These are phyloP conservation scores for Calonectria fujianensis DNA, from an alignment of 2,329 filamentous ascomycete genomes.

Conservation along the genomic window DNA sequence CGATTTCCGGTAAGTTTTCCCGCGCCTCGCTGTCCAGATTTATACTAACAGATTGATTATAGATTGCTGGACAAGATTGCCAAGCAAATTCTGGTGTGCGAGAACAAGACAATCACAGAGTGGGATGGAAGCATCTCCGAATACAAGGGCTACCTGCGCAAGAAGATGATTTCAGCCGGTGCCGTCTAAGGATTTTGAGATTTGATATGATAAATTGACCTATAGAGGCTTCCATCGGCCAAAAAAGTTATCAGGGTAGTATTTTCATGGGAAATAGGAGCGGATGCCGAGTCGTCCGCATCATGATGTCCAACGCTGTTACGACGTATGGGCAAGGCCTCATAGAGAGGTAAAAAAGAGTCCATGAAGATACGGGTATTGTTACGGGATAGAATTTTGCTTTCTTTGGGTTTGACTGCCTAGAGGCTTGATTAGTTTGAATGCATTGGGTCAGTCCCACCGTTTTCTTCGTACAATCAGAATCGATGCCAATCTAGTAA, in stretches of 20 bases:
- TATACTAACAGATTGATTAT: conserved; percentile 43
- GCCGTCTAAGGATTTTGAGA: conserved; percentile 79
- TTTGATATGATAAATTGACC: conserved; percentile 53
- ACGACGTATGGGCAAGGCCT: conserved; percentile 56
- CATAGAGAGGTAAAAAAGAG: conserved; percentile 54
- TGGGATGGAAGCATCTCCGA: conserved; percentile 94
- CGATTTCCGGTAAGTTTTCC: conserved; percentile 90
- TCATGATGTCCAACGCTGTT: conserved; percentile 56
- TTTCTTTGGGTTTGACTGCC: conserved; percentile 51
- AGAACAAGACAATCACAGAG: conserved; percentile 93
- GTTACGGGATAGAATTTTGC: conserved; percentile 60
- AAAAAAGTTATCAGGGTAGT: conserved; percentile 56
- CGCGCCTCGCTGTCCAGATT: background rate
- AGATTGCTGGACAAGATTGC: conserved; percentile 99
- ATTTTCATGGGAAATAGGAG: conserved; percentile 57
- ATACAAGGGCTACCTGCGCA: conserved; percentile 99
- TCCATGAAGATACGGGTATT: conserved; percentile 57
- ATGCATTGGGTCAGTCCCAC: conserved; percentile 46
- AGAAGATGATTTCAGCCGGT: conserved; percentile 96
- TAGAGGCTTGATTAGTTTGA: conserved; percentile 53
- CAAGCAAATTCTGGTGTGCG: conserved; percentile 99
- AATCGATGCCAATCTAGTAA: background rate
- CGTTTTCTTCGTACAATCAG: conserved; percentile 12
- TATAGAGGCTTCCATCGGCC: conserved; percentile 55
- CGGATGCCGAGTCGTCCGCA: conserved; percentile 54